Evolutionary conservation across 2,329 filamentous ascomycete genomes (phyloP).

Genomic region (Chalaropsis ovoidea): DNA sequence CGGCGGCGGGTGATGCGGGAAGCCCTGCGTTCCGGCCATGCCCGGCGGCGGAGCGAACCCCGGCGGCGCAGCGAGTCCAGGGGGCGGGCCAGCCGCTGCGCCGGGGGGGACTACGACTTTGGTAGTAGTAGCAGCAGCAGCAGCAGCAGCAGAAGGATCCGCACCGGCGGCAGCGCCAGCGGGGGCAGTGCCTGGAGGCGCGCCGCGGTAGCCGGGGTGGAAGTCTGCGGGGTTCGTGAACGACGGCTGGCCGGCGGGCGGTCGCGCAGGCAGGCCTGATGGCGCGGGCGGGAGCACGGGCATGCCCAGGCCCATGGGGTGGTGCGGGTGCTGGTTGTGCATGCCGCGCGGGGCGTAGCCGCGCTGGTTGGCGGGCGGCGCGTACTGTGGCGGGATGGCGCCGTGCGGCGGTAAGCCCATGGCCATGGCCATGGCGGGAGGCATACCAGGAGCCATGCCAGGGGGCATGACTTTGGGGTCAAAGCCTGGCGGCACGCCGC

Average conservation of each 20-base stretch:
- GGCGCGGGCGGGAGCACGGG: conserved; percentile 41
- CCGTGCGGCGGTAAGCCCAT: conserved; percentile 31
- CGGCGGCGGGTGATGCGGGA: conserved; percentile 29
- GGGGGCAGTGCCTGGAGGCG: conserved; percentile 26
- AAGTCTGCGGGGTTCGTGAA: conserved; percentile 42
- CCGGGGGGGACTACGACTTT: neutral
- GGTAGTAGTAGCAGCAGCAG: neutral
- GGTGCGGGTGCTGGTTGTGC: conserved; percentile 26
- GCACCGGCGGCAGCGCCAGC: neutral
- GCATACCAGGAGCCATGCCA: conserved; percentile 25
- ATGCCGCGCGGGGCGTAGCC: conserved; percentile 11
- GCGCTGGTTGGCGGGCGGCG: conserved; percentile 5
- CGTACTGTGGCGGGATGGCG: neutral
- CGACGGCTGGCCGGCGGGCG: conserved; percentile 37
- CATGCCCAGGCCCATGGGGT: conserved; percentile 22
- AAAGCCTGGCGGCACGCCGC: conserved; percentile 31
- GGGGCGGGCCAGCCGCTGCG: conserved; percentile 28
- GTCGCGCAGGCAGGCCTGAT: conserved; percentile 41
- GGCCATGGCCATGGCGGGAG: conserved; percentile 31
- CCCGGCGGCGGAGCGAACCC: conserved; percentile 36
- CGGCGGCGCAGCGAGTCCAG: conserved; percentile 28
- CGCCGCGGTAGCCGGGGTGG: conserved; percentile 36
- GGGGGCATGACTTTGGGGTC: conserved; percentile 31
- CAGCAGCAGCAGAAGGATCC: conserved; percentile 30
- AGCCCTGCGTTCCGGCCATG: conserved; percentile 41